These are phyloP conservation scores for Dorcoceras hygrometricum DNA, from an alignment of 257 asterid species.

Conservation along the genomic window DNA sequence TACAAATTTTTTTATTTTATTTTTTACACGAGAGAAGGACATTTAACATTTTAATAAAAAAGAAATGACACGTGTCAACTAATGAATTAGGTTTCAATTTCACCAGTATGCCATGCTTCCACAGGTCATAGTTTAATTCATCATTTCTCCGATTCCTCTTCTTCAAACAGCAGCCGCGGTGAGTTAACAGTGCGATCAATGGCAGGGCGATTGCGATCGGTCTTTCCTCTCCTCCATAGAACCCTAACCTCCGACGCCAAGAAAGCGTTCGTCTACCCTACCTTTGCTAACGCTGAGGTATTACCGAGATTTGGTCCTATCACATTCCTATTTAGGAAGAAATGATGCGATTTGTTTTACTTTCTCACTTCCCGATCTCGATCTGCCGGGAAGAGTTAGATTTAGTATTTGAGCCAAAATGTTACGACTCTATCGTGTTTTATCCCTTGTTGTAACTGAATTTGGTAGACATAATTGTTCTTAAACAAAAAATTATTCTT, in stretches of 20 bases:
- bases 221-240: neutral
- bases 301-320: neutral
- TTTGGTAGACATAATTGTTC: neutral
- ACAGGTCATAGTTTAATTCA: neutral
- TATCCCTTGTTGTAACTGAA: neutral
- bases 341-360: neutral
- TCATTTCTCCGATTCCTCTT: neutral
- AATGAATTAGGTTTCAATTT: neutral
- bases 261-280: neutral
- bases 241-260: neutral
- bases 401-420: neutral
- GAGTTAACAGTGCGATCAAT: neutral
- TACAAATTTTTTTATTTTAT: too few species aligned
- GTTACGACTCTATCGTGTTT: neutral
- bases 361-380: neutral
- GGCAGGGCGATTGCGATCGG: neutral
- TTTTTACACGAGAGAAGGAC: too few species aligned
- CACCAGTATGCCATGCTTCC: neutral
- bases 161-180: neutral
- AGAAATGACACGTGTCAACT: neutral
- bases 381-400: neutral
- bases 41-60: too few species aligned
- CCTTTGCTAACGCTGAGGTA: neutral
- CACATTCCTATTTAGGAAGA: neutral
- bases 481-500: too few species aligned